phyloP scores from a whole-genome alignment of 768 basidiomycete genomes.

The Phaeolepiota aurea region DNA sequence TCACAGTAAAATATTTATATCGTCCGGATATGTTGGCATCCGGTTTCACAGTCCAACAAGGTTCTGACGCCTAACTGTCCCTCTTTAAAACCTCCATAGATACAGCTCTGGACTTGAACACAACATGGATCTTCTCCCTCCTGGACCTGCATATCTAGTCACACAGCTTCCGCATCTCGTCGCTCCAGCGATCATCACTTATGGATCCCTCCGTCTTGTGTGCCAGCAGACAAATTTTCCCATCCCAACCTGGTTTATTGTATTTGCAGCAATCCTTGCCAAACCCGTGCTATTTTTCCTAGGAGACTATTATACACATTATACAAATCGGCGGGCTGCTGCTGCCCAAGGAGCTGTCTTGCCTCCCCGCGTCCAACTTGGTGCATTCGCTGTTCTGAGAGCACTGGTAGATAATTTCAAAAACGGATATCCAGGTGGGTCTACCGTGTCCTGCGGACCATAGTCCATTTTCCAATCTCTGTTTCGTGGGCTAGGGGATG shows the following conservation, averaged over 20 bases:
- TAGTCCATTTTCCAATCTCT: neutral
- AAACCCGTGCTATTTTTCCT: neutral
- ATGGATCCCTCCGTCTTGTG: constrained; percentile 3
- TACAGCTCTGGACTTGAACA: neutral
- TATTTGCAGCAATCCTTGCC: neutral
- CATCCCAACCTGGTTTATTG: constrained; percentile 1
- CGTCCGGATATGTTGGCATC: no score
- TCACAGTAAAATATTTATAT: neutral
- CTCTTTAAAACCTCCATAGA: neutral
- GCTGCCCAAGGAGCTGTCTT: constrained; percentile 22
- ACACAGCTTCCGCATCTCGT: constrained; percentile 8
- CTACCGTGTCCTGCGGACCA: no score
- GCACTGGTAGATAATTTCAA: constrained; percentile 17
- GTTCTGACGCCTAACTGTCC: no score
- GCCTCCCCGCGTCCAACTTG: constrained; percentile 20
- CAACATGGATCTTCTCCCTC: neutral
- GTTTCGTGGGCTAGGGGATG: constrained; percentile 11
- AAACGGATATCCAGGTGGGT: constrained; percentile 24
- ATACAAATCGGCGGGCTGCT: constrained; percentile 15
- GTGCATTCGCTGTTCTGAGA: constrained; percentile 9
- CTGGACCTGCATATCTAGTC: constrained; percentile 2
- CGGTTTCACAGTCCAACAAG: neutral
- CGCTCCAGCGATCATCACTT: constrained; percentile 7
- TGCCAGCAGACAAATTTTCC: neutral
- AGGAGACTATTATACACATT: constrained; percentile 10